A percentile compares a stretch with the other conserved stretches of the same genome.
phyloP scores from a whole-genome alignment of 176 grass and related monocot species.

The Ensete glaucum region DNA sequence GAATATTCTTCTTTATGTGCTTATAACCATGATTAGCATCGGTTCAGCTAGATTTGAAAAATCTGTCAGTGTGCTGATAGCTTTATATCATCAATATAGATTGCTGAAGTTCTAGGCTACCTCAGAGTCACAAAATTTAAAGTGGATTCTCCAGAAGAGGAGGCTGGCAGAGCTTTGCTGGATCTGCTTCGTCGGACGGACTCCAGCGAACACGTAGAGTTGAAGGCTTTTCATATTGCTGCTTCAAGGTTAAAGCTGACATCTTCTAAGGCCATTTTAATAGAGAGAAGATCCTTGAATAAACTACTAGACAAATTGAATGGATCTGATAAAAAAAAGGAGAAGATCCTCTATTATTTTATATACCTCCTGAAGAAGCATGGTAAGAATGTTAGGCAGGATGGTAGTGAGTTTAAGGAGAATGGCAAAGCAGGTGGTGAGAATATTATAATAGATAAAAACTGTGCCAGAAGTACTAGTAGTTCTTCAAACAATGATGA shows the following conservation, averaged over 20 bases:
- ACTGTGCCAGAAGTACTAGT: conserved; percentile 15
- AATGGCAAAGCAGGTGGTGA: conserved; percentile 30
- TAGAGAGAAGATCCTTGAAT: conserved; percentile 74
- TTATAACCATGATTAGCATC: neutral
- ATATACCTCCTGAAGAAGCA: conserved; percentile 63
- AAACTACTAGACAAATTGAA: conserved; percentile 51
- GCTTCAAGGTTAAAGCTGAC: conserved; percentile 70
- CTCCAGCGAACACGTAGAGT: conserved; percentile 58
- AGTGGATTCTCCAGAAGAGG: conserved; percentile 60
- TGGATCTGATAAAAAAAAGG: conserved; percentile 59
- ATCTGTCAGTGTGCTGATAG: neutral
- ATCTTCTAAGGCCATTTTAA: conserved; percentile 75
- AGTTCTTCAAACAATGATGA: conserved; percentile 33
- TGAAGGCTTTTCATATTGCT: conserved; percentile 50
- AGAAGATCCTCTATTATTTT: conserved; percentile 46
- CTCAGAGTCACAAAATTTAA: conserved; percentile 54
- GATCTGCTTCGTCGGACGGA: conserved; percentile 49
- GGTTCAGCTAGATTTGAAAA: neutral
- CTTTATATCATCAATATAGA: conserved; percentile 30
- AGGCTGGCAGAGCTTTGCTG: conserved; percentile 61
- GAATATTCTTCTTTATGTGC: neutral
- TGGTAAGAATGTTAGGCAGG: conserved; percentile 50
- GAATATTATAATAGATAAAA: conserved; percentile 9
- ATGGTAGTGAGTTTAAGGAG: conserved; percentile 25
- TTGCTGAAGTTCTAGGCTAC: conserved; percentile 59